Evolutionary conservation across 805 yeast species (phyloP), one percentile per base, ranked within the genome.

Genomic region (Hanseniaspora occidentalis): DNA sequence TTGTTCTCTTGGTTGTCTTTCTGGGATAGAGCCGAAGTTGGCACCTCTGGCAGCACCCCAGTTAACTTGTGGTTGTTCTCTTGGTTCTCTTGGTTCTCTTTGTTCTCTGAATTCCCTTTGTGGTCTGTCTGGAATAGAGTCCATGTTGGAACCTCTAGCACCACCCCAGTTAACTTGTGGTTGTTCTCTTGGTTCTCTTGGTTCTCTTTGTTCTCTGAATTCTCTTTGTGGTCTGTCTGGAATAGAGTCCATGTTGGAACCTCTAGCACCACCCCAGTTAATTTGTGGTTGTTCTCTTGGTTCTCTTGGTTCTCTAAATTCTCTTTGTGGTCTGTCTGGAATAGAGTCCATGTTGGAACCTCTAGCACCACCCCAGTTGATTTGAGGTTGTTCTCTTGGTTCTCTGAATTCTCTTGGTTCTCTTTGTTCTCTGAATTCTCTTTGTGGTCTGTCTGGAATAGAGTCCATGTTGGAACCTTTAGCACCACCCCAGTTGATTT

Each of bases 61-160:
- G 58, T 80, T 84, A 40, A 76, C 60, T 24, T 74, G 73, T 36
- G 75, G 73, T 51, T 69, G 77, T 50, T 67, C 73, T 42, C 54
- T 49, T 45, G 35, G 45, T 43, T 48, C 50, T 36, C 45, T 46
- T 38, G 49, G 47, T 37, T 36, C 41, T 46, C 47, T 41, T 14
- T 17, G 37, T 20, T 31, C 53, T 49, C 57, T 51, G 38, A 50
- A 43, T 34, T 50, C 47, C 54, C 63, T 57, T 31, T 35, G 41
- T 43, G 59, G 62, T 52, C 37, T 55, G 56, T 33, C 36, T 33
- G 36, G 36, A 19, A 36, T 49, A 49, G 36, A 54, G 50, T 43
- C 50, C 53, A 45, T 62, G 54, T 49, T 61, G 48, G 57, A 53
- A 47, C 68, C 59, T 71, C 79, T 62, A 65, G 75, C 74, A n/a